Base-by-base conservation (phyloP, 108 stramenopile species). In the Cafeteria roenbergensis region DNA sequence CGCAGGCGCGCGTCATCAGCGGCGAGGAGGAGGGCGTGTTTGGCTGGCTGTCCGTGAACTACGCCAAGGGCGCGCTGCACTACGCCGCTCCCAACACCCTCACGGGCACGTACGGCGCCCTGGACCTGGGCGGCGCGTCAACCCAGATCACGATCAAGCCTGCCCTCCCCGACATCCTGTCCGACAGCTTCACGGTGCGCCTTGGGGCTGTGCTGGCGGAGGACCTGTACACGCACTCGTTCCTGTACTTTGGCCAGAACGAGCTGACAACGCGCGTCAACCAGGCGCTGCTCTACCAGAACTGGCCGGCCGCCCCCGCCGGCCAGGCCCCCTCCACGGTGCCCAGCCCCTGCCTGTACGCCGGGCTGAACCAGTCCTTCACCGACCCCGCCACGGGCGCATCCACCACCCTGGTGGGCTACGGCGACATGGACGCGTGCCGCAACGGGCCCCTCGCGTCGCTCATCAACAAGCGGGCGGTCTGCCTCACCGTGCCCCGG, bases 21-120 rank as follows among this genome's bases (percentile, higher is more conserved):
- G 93, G 93, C 25, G 93, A 94, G 76, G 93, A 94, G 72, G 93
- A 92, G 69, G 87, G 86, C 25, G 84, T 88, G 9, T 92, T 88
- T 76, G 88, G 84, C 4, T 92, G 90, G 90, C 82, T 85, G 17
- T 87, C 83, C 32, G 83, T 88, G 0, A 92, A 92, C 70, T 88
- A 82, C 66, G 72, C 87, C 22, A 69, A 72, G 71, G 88, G 84
- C 12, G 80, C 72, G 21, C 74, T 91, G 51, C 71, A 89, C 25
- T 57, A 14, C 31, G 31, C 30, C 0, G 21, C 9, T 0, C 32
- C 37, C 9, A 3, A 31, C 48, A 73, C 82, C 1, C 72, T 77
- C 32, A 22, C 61, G n/a, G 55, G 74, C 63, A 79, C 84, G 37
- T 66, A 76, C 36, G 93, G 91, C 0, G 86, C 91, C 0, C 59